phyloP scores from a whole-genome alignment of 2,329 filamentous ascomycete species.

The Colletotrichum somersetense region DNA sequence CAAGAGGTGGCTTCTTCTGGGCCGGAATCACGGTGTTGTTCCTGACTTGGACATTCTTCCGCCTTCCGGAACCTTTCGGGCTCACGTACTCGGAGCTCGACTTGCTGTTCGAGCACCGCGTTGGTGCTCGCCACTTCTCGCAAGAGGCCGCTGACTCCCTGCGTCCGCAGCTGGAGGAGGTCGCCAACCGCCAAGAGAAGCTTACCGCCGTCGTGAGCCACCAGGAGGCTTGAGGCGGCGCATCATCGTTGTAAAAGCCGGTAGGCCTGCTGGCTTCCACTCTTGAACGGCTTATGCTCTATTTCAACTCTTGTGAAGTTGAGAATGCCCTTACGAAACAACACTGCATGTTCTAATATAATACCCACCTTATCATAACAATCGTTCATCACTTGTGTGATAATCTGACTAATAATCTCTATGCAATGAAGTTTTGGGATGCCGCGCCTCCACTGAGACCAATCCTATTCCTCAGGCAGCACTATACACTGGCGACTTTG shows the following conservation, averaged over 20 bases:
- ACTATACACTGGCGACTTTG: too few relatives aligned
- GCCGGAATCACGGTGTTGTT: constrained; percentile 48
- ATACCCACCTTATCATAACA: background rate
- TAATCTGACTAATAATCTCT: background rate
- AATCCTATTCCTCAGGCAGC: too few relatives aligned
- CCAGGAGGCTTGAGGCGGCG: constrained; percentile 21
- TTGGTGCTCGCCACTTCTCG: constrained; percentile 42
- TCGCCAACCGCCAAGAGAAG: constrained; percentile 41
- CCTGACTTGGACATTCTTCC: constrained; percentile 49
- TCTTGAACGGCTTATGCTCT: background rate
- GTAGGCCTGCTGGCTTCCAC: background rate
- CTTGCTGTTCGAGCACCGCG: constrained; percentile 45
- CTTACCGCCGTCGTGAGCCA: constrained; percentile 31
- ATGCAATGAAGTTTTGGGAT: too few relatives aligned
- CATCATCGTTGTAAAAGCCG: too few relatives aligned
- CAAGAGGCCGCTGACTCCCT: constrained; percentile 40
- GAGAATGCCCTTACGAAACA: background rate
- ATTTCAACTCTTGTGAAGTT: too few relatives aligned
- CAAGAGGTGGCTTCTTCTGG: constrained; percentile 48
- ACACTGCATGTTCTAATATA: background rate
- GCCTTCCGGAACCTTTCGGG: constrained; percentile 49
- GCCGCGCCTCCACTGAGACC: too few relatives aligned
- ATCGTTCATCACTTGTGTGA: background rate
- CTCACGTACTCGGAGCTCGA: constrained; percentile 45
- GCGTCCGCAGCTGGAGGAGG: constrained; percentile 41